Evolutionary conservation across 2,329 filamentous ascomycete genomes (phyloP).

Genomic region (Aspergillus aculeatinus): DNA sequence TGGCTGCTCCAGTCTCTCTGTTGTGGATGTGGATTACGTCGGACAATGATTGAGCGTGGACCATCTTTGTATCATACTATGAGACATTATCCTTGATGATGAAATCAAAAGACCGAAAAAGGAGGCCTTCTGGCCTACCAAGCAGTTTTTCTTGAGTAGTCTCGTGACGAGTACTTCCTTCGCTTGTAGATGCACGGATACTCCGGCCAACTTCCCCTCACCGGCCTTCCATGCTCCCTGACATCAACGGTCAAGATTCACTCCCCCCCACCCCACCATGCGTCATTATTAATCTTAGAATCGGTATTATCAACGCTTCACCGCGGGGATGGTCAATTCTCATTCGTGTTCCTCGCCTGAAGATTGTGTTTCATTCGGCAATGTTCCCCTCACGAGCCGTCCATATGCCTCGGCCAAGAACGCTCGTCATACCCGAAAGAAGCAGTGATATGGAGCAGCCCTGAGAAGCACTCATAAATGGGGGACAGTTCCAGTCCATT

Average conservation of each 20-base stretch:
- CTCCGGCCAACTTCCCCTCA: background rate
- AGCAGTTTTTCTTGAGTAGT: background rate
- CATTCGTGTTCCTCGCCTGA: background rate
- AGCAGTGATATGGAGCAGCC: background rate
- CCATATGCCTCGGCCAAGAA: background rate
- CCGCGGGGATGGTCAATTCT: background rate
- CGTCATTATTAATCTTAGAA: background rate
- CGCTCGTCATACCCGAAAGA: background rate
- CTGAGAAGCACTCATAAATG: background rate
- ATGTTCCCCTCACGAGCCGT: background rate
- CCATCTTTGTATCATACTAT: slow-evolving; percentile 15
- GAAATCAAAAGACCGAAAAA: slow-evolving; percentile 25
- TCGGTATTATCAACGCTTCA: background rate
- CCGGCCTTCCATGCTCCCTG: background rate
- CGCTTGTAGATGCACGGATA: background rate
- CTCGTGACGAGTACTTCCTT: background rate
- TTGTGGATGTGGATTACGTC: background rate
- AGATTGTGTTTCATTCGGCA: background rate
- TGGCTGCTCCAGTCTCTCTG: background rate
- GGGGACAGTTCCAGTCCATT: background rate
- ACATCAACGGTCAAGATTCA: too few relatives aligned
- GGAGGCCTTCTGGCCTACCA: slow-evolving; percentile 16
- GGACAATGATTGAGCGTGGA: background rate
- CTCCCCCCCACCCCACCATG: background rate
- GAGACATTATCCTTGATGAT: slow-evolving; percentile 13